Evolutionary conservation across 1,284 basidiomycete genomes (phyloP), one percentile per base, ranked within the genome.

Genomic region (Irpex rosettiformis): DNA sequence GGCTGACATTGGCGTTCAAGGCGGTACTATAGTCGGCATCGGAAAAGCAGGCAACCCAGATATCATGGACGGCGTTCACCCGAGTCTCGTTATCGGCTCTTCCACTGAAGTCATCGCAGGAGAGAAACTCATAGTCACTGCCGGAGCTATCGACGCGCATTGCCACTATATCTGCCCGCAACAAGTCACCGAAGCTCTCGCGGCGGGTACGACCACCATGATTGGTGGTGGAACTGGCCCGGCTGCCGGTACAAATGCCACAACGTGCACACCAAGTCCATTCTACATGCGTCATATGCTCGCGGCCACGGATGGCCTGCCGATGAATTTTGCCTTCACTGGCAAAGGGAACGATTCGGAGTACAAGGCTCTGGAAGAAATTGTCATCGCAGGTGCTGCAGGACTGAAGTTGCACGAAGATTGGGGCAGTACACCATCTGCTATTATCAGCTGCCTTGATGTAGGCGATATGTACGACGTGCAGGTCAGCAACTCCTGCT

Each of bases 1-100:
- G 91, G 96, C 96, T n/a, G 97, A 99, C 70, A 93, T 99, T 55
- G 97, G 97, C 42, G 82, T 99, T 62, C 94, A 91, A 73, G 72
- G 86, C 61, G 96, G 96, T 0, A 68, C 77, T 55, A 98, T 99
- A 63, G 81, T 79, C 8, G 96, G 90, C 0, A 91, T 99, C 57
- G 97, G 97, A 30, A 99, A 99, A 73, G 93, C 95, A 3, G 97
- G 97, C 1, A 99, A 99, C 73, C 96, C 95, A 1, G 95, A 98
- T 69, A 81, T 92, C 49, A 98, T 98, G 93, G 85, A 86, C 21
- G 83, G 82, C 28, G 91, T 98, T 16, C 81, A 91, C 58, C 82
- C 82, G 0, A 74, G 79, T 18, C 86, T 99, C 72, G 69, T 93
- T 60, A 83, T 97, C 49, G 95, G 95, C 40, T 92, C 91, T 3